Base-by-base conservation (phyloP, 2,329 filamentous ascomycete species). In the Fusarium gaditjirri region DNA sequence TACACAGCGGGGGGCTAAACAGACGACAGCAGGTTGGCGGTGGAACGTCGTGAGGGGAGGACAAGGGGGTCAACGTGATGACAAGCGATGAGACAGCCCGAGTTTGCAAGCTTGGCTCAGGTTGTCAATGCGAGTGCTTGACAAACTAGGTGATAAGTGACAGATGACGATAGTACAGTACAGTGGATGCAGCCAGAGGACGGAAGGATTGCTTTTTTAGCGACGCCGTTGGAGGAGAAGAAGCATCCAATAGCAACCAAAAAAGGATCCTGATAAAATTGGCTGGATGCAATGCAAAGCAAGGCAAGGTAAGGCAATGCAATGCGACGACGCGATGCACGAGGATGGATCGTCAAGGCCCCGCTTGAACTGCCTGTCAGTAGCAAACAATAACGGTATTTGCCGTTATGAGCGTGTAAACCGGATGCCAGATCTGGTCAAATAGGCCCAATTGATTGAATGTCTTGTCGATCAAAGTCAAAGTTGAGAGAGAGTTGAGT, bases 21-120 rank as follows among this genome's bases (percentile, higher is more conserved):
- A 76, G 75, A 75, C 72, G 74, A 69, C 75, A 70, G 67, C 72
- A 72, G 73, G 71, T 66, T 76, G 55, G 61, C 60, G 68, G 75
- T 77, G 75, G 65, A 77, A 77, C 75, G 65, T 61, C 33, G 54
- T n/a, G 69, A 77, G 72, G 73, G 76, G 70, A 74, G 69, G 68
- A 74, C 68, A 75, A 74, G 61, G 67, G 72, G 73, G 69, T 66
- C 70, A 66, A 71, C 49, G 71, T 68, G 71, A 73, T 61, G 63
- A 53, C 67, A 73, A 52, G 29, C 55, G 59, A 73, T 73, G 71
- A 74, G 63, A 73, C 71, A 73, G 53, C 69, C 55, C 62, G 57
- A 72, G 66, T 68, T 64, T 73, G 67, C 49, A 53, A 60, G 41
- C 33, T 57, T 57, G 54, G 41, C 41, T 49, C 49, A 54, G 50